Conservation (phyloP, 441 rosid genomes). For the Bocquillonia castaneifolia region DNA sequence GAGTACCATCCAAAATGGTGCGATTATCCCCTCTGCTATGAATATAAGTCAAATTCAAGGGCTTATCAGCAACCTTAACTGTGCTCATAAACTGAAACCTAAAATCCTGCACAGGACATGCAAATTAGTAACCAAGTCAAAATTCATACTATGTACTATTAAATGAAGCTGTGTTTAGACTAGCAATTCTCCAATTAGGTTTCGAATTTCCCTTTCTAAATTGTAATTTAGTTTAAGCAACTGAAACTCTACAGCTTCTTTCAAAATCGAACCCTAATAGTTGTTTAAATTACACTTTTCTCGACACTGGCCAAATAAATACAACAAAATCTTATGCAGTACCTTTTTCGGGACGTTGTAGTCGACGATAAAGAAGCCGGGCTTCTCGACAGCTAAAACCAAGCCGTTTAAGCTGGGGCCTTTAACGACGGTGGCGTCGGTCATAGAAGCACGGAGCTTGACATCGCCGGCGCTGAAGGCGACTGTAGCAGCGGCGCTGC, state of each 20-base stretch:
- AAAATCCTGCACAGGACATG: constrained; percentile 53
- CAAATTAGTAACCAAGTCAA: background rate
- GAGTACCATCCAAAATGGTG: constrained; percentile 63
- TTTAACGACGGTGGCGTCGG: constrained; percentile 70
- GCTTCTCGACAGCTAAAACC: constrained; percentile 69
- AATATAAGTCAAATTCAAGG: constrained; percentile 81
- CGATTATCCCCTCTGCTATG: constrained; percentile 66
- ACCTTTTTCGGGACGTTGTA: constrained; percentile 84
- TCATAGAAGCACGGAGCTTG: constrained; percentile 73
- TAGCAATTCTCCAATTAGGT: background rate
- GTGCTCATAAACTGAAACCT: constrained; percentile 96
- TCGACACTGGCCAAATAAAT: too few species aligned
- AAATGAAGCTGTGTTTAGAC: too few species aligned
- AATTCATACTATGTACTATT: background rate
- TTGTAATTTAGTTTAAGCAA: background rate
- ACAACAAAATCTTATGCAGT: background rate
- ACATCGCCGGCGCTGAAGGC: constrained; percentile 60
- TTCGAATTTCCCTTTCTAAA: background rate
- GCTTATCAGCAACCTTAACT: constrained; percentile 64
- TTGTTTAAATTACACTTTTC: background rate
- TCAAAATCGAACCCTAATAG: constrained; percentile 8
- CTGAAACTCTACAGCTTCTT: background rate
- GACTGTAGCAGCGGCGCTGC: constrained; percentile 50
- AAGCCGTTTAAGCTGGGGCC: constrained; percentile 84
- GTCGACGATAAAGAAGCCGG: constrained; percentile 77